phyloP scores from a whole-genome alignment of 805 yeast species.

The Candida hungchunana region DNA sequence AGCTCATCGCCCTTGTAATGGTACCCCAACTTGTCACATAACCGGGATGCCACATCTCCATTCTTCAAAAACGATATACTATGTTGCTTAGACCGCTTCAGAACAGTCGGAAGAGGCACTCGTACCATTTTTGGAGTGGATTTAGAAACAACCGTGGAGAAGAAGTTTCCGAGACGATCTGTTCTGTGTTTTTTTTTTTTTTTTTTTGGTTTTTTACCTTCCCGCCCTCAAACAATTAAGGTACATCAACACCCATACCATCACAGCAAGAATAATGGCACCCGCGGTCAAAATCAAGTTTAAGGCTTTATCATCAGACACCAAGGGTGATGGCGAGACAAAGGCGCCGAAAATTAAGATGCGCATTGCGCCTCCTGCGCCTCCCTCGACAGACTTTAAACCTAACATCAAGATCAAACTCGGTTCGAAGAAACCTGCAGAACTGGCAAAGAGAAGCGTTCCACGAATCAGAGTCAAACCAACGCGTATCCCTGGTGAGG shows the following conservation, averaged over 20 bases:
- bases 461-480: slow-evolving; percentile 42
- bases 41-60: slow-evolving; percentile 14
- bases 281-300: neutral
- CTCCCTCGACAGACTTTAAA: slow-evolving; percentile 4
- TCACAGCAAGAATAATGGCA: too few relatives aligned
- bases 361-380: slow-evolving; percentile 1
- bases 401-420: slow-evolving; percentile 14
- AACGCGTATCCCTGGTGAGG: slow-evolving; percentile 81
- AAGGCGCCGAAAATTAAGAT: slow-evolving; percentile 12
- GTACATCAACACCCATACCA: neutral
- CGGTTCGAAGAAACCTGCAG: slow-evolving; percentile 30
- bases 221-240: neutral
- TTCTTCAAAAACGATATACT: slow-evolving; percentile 10
- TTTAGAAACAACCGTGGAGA: neutral
- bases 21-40: slow-evolving; percentile 46
- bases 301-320: neutral
- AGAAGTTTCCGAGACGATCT: too few relatives aligned
- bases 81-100: slow-evolving; percentile 11
- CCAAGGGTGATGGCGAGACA: neutral
- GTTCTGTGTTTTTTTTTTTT: too few relatives aligned
- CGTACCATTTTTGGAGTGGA: slow-evolving; percentile 3
- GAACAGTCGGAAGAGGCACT: slow-evolving; percentile 3
- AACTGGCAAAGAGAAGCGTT: neutral
- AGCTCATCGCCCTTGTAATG: slow-evolving; percentile 30
- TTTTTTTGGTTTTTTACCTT: too few relatives aligned